phyloP scores from a whole-genome alignment of 345 rosid genomes.

The Hypericum perforatum region DNA sequence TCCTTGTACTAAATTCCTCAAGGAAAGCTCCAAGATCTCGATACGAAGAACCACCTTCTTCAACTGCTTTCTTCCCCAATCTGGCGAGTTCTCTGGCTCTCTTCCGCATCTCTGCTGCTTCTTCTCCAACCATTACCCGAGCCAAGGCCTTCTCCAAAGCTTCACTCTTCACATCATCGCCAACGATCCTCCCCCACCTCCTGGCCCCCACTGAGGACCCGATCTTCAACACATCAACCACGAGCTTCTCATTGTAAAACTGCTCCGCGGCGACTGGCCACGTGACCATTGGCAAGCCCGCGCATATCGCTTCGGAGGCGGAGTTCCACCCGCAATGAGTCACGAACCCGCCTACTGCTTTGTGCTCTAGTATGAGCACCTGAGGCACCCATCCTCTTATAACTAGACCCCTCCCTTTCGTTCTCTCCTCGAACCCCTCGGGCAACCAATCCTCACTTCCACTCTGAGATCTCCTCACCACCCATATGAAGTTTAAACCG shows the following conservation, averaged over 20 bases:
- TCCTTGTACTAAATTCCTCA: slow-evolving; percentile 11
- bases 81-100: slow-evolving; percentile 16
- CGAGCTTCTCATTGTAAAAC: slow-evolving; percentile 32
- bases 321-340: slow-evolving; percentile 59
- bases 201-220: slow-evolving; percentile 27
- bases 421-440: slow-evolving; percentile 28
- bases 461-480: slow-evolving; percentile 13
- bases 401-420: slow-evolving; percentile 25
- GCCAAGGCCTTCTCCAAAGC: slow-evolving; percentile 20
- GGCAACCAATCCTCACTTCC: slow-evolving; percentile 24
- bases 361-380: slow-evolving; percentile 35
- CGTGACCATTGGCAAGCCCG: slow-evolving; percentile 39
- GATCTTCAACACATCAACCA: slow-evolving; percentile 26
- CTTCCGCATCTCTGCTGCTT: slow-evolving; percentile 20
- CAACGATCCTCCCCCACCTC: slow-evolving; percentile 14
- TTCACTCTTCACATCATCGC: slow-evolving; percentile 16
- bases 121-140: slow-evolving; percentile 23
- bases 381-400: slow-evolving; percentile 41
- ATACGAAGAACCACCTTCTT: slow-evolving; percentile 30
- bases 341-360: slow-evolving; percentile 33
- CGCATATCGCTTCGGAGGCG: slow-evolving; percentile 26
- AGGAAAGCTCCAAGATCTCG: slow-evolving; percentile 21
- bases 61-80: slow-evolving; percentile 24
- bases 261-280: slow-evolving; percentile 44
- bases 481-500: slow-evolving; percentile 43